A percentile compares a stretch with the other conserved stretches of the same genome.
These are phyloP conservation scores for Diaporthe humulicola DNA, from an alignment of 2,329 filamentous ascomycete genomes.

Conservation along the genomic window DNA sequence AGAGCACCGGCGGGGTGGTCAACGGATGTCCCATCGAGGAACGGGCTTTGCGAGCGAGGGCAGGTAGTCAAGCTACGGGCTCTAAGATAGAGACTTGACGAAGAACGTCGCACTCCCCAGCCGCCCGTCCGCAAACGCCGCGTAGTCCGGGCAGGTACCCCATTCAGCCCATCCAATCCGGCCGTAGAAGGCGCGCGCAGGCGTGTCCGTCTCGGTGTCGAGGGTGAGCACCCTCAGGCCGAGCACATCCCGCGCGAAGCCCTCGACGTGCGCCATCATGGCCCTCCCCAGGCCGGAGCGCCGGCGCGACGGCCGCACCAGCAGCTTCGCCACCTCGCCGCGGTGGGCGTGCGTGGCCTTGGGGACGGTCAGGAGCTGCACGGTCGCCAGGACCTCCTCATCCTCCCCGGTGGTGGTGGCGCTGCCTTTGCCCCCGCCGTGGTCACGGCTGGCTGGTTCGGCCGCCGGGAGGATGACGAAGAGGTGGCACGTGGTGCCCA, in stretches of 20 bases:
- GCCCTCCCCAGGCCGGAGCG: conserved; percentile 42
- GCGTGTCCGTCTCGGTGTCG: conserved; percentile 45
- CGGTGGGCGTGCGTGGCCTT: conserved; percentile 47
- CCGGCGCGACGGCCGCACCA: conserved; percentile 44
- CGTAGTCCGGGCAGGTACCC: conserved; percentile 47
- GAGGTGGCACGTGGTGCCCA: conserved; percentile 35
- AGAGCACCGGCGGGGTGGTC: neutral
- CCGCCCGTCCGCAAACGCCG: conserved; percentile 42
- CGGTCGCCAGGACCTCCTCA: conserved; percentile 43
- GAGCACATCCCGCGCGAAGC: conserved; percentile 40
- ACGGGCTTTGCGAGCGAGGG: neutral
- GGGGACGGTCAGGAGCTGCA: conserved; percentile 41
- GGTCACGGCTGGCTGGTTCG: neutral
- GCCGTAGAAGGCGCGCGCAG: conserved; percentile 46
- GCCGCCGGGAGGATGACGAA: conserved; percentile 40
- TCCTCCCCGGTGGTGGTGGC: neutral
- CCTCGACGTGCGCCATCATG: conserved; percentile 45
- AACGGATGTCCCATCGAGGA: neutral
- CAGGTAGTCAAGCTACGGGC: neutral
- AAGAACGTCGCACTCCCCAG: conserved; percentile 44
- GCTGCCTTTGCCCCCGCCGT: neutral
- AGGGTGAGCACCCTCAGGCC: conserved; percentile 44
- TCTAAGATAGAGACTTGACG: conserved; percentile 38
- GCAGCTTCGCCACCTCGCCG: conserved; percentile 47
- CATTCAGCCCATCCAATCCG: conserved; percentile 46